A percentile compares a stretch with the other conserved stretches of the same genome.
These are phyloP conservation scores for Boletus edulis DNA, from an alignment of 768 basidiomycete species.

Conservation along the genomic window DNA sequence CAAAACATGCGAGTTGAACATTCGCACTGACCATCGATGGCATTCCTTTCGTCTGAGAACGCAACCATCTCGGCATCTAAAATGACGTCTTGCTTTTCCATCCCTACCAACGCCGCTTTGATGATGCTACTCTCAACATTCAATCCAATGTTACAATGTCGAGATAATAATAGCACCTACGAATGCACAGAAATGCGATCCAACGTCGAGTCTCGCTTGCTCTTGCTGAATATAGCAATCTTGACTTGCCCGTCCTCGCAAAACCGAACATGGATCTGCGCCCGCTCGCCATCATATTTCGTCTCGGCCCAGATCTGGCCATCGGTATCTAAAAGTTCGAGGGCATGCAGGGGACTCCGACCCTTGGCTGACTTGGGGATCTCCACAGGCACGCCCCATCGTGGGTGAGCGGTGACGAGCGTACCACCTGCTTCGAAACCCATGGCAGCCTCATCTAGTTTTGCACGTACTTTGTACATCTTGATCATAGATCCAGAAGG, in stretches of 20 bases:
- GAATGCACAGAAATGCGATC: slow-evolving; percentile 69
- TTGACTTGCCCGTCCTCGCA: slow-evolving; percentile 33
- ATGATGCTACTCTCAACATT: slow-evolving; percentile 46
- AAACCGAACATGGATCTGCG: slow-evolving; percentile 82
- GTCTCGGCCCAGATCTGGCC: slow-evolving; percentile 76
- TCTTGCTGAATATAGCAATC: slow-evolving; percentile 87
- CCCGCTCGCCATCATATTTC: slow-evolving; percentile 94
- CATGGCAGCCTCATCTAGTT: slow-evolving; percentile 54
- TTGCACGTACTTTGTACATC: slow-evolving; percentile 53
- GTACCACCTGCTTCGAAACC: slow-evolving; percentile 38
- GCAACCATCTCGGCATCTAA: slow-evolving; percentile 92
- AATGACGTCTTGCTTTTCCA: slow-evolving; percentile 43
- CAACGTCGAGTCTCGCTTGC: slow-evolving; percentile 74
- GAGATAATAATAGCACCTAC: slow-evolving; percentile 21
- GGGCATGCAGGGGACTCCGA: slow-evolving; percentile 52
- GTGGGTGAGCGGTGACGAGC: slow-evolving; percentile 34
- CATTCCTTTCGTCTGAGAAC: slow-evolving; percentile 52
- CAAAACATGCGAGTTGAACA: background rate
- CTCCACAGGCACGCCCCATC: slow-evolving; percentile 61
- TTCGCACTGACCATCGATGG: slow-evolving; percentile 64
- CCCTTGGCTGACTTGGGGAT: slow-evolving; percentile 87
- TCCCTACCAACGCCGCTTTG: slow-evolving; percentile 49
- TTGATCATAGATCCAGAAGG: slow-evolving; percentile 48
- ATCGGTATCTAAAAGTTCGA: slow-evolving; percentile 35
- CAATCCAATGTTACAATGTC: background rate